phyloP scores from a whole-genome alignment of 2,329 filamentous ascomycete species.

The Chrysoporthe puriensis region DNA sequence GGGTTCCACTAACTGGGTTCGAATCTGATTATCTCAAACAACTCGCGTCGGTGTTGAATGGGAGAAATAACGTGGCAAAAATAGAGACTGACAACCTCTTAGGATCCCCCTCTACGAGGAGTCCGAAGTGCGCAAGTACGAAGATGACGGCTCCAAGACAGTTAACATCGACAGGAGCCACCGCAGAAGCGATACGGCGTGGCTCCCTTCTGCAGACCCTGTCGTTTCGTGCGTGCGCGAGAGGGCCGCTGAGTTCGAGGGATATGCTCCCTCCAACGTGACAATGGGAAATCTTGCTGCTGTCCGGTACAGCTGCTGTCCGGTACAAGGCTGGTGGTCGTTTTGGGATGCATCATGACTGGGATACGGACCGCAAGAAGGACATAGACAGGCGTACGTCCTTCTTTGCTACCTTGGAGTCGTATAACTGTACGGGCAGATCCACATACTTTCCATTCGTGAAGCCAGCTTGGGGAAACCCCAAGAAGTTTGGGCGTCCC shows the following conservation, averaged over 20 bases:
- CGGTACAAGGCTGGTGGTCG: not conserved
- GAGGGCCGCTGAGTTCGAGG: constrained; percentile 1
- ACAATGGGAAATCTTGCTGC: not conserved
- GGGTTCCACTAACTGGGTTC: constrained; percentile 2
- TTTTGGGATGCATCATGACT: constrained; percentile 6
- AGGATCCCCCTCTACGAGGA: not conserved
- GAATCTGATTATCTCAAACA: constrained; percentile 7
- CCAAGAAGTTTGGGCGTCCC: not conserved
- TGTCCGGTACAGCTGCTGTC: constrained; percentile 1
- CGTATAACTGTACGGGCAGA: not conserved
- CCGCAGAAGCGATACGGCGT: constrained; percentile 1
- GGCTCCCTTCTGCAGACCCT: not conserved
- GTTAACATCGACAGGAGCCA: not conserved
- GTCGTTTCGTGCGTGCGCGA: constrained; percentile 1
- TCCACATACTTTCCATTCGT: constrained; percentile 5
- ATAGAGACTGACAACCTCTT: not conserved
- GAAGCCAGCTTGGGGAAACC: not conserved
- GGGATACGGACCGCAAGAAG: constrained; percentile 2
- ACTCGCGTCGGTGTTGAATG: not conserved
- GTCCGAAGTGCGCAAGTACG: constrained; percentile 2
- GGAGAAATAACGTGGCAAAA: not conserved
- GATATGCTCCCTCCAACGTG: constrained; percentile 1
- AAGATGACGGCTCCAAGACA: constrained; percentile 6
- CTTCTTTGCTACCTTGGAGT: constrained; percentile 4
- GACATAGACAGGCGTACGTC: constrained; percentile 5